Base-by-base conservation (phyloP, 108 stramenopile genomes). In the Halocafeteria seosinensis region DNA sequence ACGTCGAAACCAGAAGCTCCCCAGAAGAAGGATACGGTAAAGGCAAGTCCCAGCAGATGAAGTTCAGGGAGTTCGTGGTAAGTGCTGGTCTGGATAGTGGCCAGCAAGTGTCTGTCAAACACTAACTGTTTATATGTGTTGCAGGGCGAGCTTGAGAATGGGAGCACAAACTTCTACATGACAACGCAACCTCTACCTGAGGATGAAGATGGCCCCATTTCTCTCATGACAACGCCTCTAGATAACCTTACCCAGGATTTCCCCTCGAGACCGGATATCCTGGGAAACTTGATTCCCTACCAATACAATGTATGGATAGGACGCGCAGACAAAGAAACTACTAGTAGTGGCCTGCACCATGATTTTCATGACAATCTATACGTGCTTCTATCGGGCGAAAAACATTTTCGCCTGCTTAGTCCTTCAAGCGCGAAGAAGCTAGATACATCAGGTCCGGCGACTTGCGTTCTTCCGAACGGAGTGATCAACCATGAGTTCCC, bases 321-420 rank as follows among this genome's bases (percentile, higher is more conserved):
- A 1, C 62, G 50, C 34, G 51, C 66, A 25, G 29, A 27, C 38
- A 74, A 70, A n/a, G 25, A 50, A 34, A 55, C 35, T 5, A 30
- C 37, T 27, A 55, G 36, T 5, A 47, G 26, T 13, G 94, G 96
- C 5, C 78, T 98, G 35, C 96, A 98, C 73, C 96, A 98, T 58
- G 96, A 98, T 71, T 94, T 83, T 82, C 96, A 98, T 71, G 96
- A 98, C 76, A 98, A 98, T 68, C 74, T 98, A 21, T 95, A 95
- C 77, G 60, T 90, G 12, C 61, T 95, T 3, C 55, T 91, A 8
- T 31, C 65, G 1, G 96, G 96, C 23, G 65, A 37, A 12, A 98
- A 98, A 69, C 65, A 37, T 8, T 88, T 98, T 81, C 81, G 85
- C 34, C 71, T 95, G 37, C 88, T 69, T 59, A 63, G 70, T 33